Percentiles rank a stretch among this genome's conserved stretches.
These are phyloP conservation scores for Colletotrichum sp. DNA, from an alignment of 2,329 filamentous ascomycete species.

Conservation along the genomic window DNA sequence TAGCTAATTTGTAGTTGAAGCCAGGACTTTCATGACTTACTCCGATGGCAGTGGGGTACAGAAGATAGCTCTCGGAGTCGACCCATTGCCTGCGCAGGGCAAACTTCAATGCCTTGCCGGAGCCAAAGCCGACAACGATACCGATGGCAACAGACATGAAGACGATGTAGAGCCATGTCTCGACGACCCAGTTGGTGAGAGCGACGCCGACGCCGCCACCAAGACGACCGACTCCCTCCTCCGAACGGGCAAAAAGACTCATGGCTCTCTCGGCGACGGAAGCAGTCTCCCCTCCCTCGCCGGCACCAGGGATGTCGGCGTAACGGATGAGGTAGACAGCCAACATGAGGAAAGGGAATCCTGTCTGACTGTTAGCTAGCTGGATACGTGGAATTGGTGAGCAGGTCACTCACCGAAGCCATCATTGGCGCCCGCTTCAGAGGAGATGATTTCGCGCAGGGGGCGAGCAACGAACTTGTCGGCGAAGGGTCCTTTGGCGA, in stretches of 20 bases:
- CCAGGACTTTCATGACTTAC: slow-evolving; percentile 23
- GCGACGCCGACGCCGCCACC: slow-evolving; percentile 57
- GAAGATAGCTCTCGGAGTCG: slow-evolving; percentile 57
- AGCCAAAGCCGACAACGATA: slow-evolving; percentile 51
- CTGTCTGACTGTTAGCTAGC: slow-evolving; percentile 22
- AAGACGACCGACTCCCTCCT: slow-evolving; percentile 47
- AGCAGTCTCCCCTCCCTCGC: slow-evolving; percentile 21
- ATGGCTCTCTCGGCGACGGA: not conserved
- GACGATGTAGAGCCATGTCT: slow-evolving; percentile 66
- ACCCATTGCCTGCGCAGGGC: slow-evolving; percentile 55
- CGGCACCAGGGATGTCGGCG: slow-evolving; percentile 35
- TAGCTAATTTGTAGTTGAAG: not conserved
- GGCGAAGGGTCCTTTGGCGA: slow-evolving; percentile 67
- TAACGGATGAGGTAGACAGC: slow-evolving; percentile 62
- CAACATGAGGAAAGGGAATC: slow-evolving; percentile 65
- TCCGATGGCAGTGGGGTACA: slow-evolving; percentile 56
- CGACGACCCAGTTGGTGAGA: slow-evolving; percentile 61
- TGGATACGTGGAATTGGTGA: no score
- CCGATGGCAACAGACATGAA: slow-evolving; percentile 60
- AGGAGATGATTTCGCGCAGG: slow-evolving; percentile 65
- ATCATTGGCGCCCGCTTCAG: slow-evolving; percentile 48
- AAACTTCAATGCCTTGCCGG: slow-evolving; percentile 51
- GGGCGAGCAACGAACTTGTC: slow-evolving; percentile 64
- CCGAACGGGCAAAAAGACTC: slow-evolving; percentile 26
- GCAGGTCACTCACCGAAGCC: not conserved